Evolutionary conservation across 192 early-diverging fungal species (phyloP).

Genomic region (Coemansia sp.): DNA sequence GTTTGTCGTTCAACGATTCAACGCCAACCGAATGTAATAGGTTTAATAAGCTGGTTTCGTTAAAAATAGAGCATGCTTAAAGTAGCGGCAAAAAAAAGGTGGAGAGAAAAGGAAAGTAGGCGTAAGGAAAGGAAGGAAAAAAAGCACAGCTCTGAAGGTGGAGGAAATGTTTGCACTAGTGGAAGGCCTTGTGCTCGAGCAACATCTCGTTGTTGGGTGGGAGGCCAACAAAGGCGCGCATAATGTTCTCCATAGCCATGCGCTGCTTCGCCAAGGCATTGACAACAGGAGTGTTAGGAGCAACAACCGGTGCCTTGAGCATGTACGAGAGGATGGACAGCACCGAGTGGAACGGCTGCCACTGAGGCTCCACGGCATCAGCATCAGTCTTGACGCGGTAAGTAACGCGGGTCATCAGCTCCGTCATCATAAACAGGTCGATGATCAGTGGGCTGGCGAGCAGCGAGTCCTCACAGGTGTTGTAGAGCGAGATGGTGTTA

Average conservation of each 20-base stretch:
- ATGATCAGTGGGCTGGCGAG: conserved; percentile 97
- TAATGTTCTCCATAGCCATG: conserved; percentile 95
- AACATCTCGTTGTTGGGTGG: conserved; percentile 97
- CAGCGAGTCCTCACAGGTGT: conserved; percentile 99
- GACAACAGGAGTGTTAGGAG: conserved; percentile 91
- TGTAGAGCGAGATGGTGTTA: conserved; percentile 97
- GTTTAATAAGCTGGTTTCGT: background rate
- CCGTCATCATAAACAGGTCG: conserved; percentile 92
- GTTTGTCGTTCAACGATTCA: conserved; percentile 38
- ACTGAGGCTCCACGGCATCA: conserved; percentile 74
- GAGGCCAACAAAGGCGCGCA: conserved; percentile 95
- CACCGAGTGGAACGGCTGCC: conserved; percentile 90
- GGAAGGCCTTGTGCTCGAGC: conserved; percentile 84
- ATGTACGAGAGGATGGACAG: conserved; percentile 91
- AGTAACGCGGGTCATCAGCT: conserved; percentile 95
- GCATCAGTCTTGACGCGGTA: conserved; percentile 63
- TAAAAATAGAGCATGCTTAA: conserved; percentile 5
- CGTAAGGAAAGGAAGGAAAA: background rate
- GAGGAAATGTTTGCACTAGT: conserved; percentile 19
- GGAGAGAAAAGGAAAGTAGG: background rate
- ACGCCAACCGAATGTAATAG: conserved; percentile 39
- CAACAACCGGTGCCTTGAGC: conserved; percentile 98
- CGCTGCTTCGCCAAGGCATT: conserved; percentile 97
- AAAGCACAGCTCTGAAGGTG: background rate
- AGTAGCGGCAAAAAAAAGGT: background rate